A percentile compares a stretch with the other conserved stretches of the same genome.
Conservation (phyloP, 345 rosid genomes). For the Durio zibethinus region DNA sequence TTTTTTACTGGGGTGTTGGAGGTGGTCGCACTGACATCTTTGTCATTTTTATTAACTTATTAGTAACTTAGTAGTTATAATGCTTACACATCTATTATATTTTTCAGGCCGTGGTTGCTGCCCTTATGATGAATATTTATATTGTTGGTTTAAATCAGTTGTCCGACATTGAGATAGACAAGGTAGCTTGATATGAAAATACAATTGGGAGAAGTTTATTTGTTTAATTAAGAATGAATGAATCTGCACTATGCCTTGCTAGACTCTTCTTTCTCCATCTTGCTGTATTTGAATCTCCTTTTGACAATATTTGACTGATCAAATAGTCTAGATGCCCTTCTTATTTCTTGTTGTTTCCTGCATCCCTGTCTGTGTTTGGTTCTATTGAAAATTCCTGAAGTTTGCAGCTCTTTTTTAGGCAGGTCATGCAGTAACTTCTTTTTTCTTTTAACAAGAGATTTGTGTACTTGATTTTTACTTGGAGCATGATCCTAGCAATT, state of each 20-base stretch:
- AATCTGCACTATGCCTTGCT: not conserved
- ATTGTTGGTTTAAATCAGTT: slow-evolving; percentile 90
- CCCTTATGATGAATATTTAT: slow-evolving; percentile 92
- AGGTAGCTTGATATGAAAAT: slow-evolving; percentile 40
- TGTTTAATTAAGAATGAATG: not conserved
- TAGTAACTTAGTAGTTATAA: not conserved
- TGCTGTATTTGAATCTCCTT: not conserved
- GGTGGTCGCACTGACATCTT: slow-evolving; percentile 35
- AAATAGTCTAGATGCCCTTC: not conserved
- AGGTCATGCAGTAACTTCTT: not conserved
- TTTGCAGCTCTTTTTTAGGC: not conserved
- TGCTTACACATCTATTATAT: slow-evolving; percentile 7
- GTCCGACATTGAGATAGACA: slow-evolving; percentile 88
- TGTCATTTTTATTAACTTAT: not conserved
- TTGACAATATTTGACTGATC: slow-evolving; percentile 9
- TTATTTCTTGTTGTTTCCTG: not conserved
- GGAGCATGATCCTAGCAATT: not conserved
- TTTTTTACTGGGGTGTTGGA: slow-evolving; percentile 71
- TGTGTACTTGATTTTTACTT: slow-evolving; percentile 3
- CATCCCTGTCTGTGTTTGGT: not conserved
- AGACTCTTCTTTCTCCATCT: not conserved
- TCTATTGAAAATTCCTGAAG: not conserved
- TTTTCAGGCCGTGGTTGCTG: slow-evolving; percentile 82
- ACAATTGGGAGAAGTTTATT: not conserved
- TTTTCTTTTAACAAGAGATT: not conserved